Evolutionary conservation across 2,329 filamentous ascomycete species (phyloP), one percentile per base, ranked within the genome.

Genomic region (Fusarium udum): DNA sequence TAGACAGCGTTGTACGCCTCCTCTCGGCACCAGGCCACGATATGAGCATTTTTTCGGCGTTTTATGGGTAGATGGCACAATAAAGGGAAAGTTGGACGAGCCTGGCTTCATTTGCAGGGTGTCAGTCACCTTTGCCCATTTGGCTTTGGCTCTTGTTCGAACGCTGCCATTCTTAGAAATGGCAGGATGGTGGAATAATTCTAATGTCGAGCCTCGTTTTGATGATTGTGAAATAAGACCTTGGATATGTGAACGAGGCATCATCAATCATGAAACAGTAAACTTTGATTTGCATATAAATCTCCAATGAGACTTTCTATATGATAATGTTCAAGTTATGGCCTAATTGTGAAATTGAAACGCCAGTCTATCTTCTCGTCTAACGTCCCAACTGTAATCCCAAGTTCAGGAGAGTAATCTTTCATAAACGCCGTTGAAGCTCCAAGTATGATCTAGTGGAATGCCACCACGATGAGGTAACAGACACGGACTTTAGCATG

Each of bases 31-130:
- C 60, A 56, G 49, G 76, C 57, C 67, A 69, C 71, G 60, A 63
- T 62, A 68, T 65, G 49, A 74, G 75, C 76, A 78, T 78, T 78
- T 64, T 73, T 69, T 61, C 55, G 76, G 76, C 76, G 76, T 78
- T 78, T 60, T 56, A 75, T 61, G 55, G 75, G 75, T 74, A 78
- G 72, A 78, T 40, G 67, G 69, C 52, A 73, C 57, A 57, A 74
- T 52, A 60, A 46, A 55, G 64, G 61, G 42, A 58, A 57, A 64
- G 43, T 63, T 45, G 39, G 36, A 52, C 34, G 56, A 69, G 61
- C 57, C 52, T 62, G 62, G 58, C 43, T 56, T 67, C 56, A 56
- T 51, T 34, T 49, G 31, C 52, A 52, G 40, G 56, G 45, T 59
- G 71, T 59, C 51, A 52, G 37, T n/a, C 43, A 45, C n/a, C 52